These are phyloP conservation scores for Brassica incana DNA, from an alignment of 345 rosid species.

Conservation along the genomic window DNA sequence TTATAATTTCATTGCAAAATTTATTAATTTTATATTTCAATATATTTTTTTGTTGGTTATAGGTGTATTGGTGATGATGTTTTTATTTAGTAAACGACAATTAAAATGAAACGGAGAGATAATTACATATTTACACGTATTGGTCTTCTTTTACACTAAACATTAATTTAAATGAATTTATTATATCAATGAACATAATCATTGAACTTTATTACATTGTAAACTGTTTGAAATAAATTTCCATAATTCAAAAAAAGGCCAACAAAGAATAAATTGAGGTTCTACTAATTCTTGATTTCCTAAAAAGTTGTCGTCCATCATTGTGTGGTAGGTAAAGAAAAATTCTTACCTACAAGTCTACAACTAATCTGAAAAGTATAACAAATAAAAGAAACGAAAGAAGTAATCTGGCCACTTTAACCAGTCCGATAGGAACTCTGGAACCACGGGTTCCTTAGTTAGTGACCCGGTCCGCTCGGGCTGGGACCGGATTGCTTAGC, in stretches of 20 bases:
- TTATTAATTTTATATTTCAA: too few relatives aligned
- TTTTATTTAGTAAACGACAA: too few relatives aligned
- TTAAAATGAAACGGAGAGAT: too few relatives aligned
- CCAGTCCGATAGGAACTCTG: background rate
- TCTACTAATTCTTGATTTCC: background rate
- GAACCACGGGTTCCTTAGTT: constrained; percentile 3
- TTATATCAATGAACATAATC: background rate
- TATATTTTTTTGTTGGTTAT: too few relatives aligned
- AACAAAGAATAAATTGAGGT: background rate
- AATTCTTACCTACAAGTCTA: background rate
- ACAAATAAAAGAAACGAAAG: constrained; percentile 1
- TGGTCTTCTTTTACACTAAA: background rate
- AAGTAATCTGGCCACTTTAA: constrained; percentile 11
- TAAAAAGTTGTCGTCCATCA: background rate
- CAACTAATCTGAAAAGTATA: background rate
- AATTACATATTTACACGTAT: background rate
- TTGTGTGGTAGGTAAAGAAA: background rate
- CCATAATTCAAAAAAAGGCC: background rate
- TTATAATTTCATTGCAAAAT: too few relatives aligned
- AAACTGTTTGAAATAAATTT: background rate
- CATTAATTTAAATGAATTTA: background rate
- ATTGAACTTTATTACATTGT: constrained; percentile 4
- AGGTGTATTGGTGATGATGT: too few relatives aligned
- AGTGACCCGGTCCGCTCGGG: constrained; percentile 42
- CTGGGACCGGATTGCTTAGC: constrained; percentile 46